Conservation (phyloP, 179 eudicot species). For the Beta corolliflora region DNA sequence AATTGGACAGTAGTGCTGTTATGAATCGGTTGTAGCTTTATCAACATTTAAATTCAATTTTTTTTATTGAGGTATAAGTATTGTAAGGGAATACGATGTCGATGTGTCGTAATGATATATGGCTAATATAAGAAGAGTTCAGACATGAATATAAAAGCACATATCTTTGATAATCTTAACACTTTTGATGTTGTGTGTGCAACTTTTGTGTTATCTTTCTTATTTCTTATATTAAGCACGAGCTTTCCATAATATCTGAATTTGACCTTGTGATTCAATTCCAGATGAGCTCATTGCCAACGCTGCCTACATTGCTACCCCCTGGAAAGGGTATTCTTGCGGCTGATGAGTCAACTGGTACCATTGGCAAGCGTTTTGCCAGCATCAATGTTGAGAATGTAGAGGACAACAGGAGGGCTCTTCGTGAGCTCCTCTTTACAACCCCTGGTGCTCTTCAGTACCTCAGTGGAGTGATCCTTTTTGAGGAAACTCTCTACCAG, state of each 20-base stretch:
- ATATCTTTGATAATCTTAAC: no score
- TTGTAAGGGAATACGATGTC: no score
- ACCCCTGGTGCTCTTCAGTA: slow-evolving; percentile 45
- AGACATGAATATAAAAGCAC: no score
- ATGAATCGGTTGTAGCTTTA: no score
- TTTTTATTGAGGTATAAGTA: no score
- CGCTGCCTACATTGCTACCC: slow-evolving; percentile 81
- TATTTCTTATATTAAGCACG: background rate
- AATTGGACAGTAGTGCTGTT: background rate
- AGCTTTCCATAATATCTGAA: background rate
- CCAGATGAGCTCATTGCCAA: slow-evolving; percentile 86
- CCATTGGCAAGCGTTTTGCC: slow-evolving; percentile 78
- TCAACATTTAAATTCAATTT: no score
- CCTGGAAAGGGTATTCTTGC: slow-evolving; percentile 97
- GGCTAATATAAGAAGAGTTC: no score
- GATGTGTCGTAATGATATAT: no score
- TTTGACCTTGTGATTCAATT: background rate
- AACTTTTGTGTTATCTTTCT: background rate
- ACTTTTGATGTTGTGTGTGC: no score
- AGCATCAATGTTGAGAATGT: slow-evolving; percentile 87
- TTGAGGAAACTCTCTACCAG: slow-evolving; percentile 88
- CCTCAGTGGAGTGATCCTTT: slow-evolving; percentile 84
- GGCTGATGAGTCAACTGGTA: slow-evolving; percentile 93
- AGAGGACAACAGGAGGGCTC: slow-evolving; percentile 81
- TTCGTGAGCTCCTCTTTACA: slow-evolving; percentile 84